Percentiles rank a stretch among this genome's conserved stretches.
These are phyloP conservation scores for Nicotiana otophora DNA, from an alignment of 257 asterid species.

Conservation along the genomic window DNA sequence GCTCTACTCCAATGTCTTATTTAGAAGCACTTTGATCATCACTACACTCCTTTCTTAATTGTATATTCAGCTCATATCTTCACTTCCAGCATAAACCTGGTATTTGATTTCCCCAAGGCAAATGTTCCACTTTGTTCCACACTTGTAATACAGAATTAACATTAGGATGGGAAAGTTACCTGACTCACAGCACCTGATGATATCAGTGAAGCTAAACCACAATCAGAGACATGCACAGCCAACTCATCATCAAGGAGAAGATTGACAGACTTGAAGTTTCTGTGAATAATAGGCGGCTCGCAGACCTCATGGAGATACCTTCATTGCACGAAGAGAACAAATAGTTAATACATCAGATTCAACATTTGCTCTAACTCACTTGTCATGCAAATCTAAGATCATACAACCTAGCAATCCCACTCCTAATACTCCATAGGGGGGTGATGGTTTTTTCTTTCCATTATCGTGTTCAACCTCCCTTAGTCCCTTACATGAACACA, in stretches of 20 bases:
- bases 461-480: too few species aligned
- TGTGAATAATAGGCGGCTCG: conserved; percentile 90
- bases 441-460: too few species aligned
- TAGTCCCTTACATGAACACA: too few species aligned
- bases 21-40: background rate
- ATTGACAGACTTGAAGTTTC: conserved; percentile 88
- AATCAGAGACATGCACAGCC: conserved; percentile 77
- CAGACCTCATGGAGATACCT: conserved; percentile 95
- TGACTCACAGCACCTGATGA: conserved; percentile 82
- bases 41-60: background rate
- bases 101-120: background rate
- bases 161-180: conserved; percentile 38
- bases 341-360: background rate
- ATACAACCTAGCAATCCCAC: too few species aligned
- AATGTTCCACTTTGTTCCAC: background rate
- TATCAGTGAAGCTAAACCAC: conserved; percentile 88
- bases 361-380: background rate
- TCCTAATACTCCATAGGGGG: too few species aligned
- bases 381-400: too few species aligned
- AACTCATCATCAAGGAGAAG: conserved; percentile 93
- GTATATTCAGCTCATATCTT: background rate
- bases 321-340: conserved; percentile 14
- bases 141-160: background rate
- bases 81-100: background rate
- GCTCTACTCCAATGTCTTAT: background rate